Base-by-base conservation (phyloP, 352 stramenopile genomes). In the Globisporangium iwayamae region DNA sequence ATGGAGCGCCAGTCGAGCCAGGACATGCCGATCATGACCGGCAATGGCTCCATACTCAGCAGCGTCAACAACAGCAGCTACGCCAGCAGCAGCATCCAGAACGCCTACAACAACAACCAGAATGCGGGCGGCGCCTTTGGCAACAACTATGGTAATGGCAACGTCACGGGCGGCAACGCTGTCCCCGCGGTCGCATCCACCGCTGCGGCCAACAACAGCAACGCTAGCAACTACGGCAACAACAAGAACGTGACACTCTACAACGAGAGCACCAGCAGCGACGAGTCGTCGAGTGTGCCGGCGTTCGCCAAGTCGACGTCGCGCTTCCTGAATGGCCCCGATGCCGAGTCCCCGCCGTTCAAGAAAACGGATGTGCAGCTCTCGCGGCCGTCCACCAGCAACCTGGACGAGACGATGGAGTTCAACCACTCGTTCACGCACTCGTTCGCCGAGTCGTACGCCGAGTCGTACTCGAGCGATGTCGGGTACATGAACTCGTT, bases 401-500 rank as follows among this genome's bases (percentile, higher is more conserved):
- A 79, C 50, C 81, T 87, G 32, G 76, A 87, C 38, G 76, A 79
- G 20, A 79, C 78, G 43, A 83, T 81, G 66, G 73, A 84, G 61
- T 84, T 83, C 43, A 78, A 76, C 52, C 66, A 73, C 46, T 89
- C 77, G 53, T 81, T 82, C 45, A 73, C 71, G 20, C 75, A 83
- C 63, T 85, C 75, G 7, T 89, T 81, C 68, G 77, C 70, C 38
- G 83, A 84, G 64, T 88, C 78, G 48, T 89, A 85, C 66, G 36
- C 47, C 46, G 65, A 74, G 4, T 83, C 73, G 45, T 86, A 81
- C 63, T 41, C 25, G 14, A 56, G 70, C 69, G 55, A 81, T 79
- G 50, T 76, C 67, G 4, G 72, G 65, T 38, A 82, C 70, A 62
- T 82, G 71, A 68, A 56, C 47, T 68, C 63, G 74, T 79, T 82